These are phyloP conservation scores for Diddensiella transvaalensis DNA, from an alignment of 805 yeast species.

Conservation along the genomic window DNA sequence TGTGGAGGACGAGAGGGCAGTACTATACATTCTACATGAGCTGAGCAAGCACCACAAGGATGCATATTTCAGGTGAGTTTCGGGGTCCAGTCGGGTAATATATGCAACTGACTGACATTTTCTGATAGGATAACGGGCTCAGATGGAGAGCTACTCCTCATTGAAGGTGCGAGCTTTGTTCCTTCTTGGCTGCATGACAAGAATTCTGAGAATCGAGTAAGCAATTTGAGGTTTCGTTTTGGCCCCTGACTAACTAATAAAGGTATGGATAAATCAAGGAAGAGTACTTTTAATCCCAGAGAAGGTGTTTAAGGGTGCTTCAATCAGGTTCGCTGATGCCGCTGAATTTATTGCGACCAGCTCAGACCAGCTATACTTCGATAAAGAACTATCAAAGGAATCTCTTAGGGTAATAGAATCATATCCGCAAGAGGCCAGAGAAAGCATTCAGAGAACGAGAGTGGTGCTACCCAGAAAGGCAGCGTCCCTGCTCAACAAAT, in stretches of 20 bases:
- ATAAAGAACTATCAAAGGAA: neutral
- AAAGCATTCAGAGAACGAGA: conserved; percentile 21
- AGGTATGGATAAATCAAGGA: conserved; percentile 28
- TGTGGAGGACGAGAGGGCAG: conserved; percentile 33
- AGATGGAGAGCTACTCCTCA: conserved; percentile 54
- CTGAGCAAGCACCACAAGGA: conserved; percentile 18
- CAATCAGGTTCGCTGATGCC: conserved; percentile 6
- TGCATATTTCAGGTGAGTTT: conserved; percentile 21
- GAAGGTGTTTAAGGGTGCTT: conserved; percentile 3
- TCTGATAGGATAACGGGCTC: conserved; percentile 38
- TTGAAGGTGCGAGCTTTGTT: conserved; percentile 45
- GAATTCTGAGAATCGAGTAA: conserved; percentile 45
- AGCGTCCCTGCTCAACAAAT: conserved; percentile 23
- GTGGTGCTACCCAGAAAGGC: conserved; percentile 23
- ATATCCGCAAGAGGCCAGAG: conserved; percentile 20
- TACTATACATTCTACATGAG: conserved; percentile 26
- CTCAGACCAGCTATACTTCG: neutral
- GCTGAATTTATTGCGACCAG: conserved; percentile 1
- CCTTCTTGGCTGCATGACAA: conserved; percentile 49
- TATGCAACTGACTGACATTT: no score
- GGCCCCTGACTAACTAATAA: conserved; percentile 38
- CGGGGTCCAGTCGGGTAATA: no score
- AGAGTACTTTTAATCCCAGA: conserved; percentile 20
- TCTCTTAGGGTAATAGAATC: conserved; percentile 11
- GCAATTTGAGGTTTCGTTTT: conserved; percentile 7